Conservation (phyloP, 1,139 yeast species). For the Diutina sp. region DNA sequence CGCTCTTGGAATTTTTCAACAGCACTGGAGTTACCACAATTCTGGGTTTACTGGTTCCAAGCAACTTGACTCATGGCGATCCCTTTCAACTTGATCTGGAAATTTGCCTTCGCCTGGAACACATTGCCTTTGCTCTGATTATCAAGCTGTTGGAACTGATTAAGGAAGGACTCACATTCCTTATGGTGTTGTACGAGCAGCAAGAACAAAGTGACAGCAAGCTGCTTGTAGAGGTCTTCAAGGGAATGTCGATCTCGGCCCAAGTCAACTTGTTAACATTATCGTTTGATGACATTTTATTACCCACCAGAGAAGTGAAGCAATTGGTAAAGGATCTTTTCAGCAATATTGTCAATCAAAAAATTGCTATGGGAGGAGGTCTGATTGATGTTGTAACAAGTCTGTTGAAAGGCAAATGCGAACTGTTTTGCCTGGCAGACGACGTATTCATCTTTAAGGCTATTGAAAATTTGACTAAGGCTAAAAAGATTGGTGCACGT, state of each 20-base stretch:
- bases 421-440: constrained; percentile 86
- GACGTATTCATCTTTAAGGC: constrained; percentile 94
- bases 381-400: constrained; percentile 85
- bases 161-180: constrained; percentile 82
- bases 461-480: constrained; percentile 78
- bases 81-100: constrained; percentile 41
- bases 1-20: constrained; percentile 8
- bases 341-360: constrained; percentile 79
- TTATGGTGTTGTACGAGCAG: constrained; percentile 74
- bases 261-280: constrained; percentile 59
- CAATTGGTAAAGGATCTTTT: constrained; percentile 74
- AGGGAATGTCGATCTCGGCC: constrained; percentile 49
- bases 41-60: constrained; percentile 47
- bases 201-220: constrained; percentile 28
- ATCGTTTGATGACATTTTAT: constrained; percentile 64
- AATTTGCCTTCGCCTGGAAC: constrained; percentile 81
- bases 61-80: constrained; percentile 25
- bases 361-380: constrained; percentile 72
- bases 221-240: constrained; percentile 50
- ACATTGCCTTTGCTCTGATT: constrained; percentile 73
- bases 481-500: constrained; percentile 58
- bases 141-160: constrained; percentile 64
- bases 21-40: constrained; percentile 26
- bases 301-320: constrained; percentile 42
- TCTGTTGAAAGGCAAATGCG: constrained; percentile 84